Evolutionary conservation across 345 rosid species (phyloP).

Genomic region (Lepidium didymum): DNA sequence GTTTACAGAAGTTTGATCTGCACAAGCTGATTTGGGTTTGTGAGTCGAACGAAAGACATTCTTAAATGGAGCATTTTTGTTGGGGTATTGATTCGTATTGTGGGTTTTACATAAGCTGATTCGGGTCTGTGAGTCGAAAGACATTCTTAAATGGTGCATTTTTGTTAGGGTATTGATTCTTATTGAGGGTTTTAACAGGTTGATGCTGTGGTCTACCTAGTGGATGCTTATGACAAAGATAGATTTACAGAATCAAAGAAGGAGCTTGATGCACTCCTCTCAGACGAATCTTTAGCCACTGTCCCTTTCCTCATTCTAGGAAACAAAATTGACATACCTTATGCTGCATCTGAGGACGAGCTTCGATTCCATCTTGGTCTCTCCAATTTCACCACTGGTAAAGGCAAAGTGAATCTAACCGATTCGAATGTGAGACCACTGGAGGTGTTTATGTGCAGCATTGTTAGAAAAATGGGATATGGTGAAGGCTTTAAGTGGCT

Average conservation of each 20-base stretch:
- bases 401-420: constrained; percentile 51
- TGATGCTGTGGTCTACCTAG: constrained; percentile 66
- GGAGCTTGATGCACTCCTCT: constrained; percentile 68
- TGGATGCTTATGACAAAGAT: constrained; percentile 72
- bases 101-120: not conserved
- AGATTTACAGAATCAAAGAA: constrained; percentile 61
- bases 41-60: not conserved
- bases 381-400: constrained; percentile 69
- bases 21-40: not conserved
- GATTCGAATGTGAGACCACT: constrained; percentile 52
- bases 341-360: constrained; percentile 81
- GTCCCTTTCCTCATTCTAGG: constrained; percentile 65
- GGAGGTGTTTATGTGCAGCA: constrained; percentile 84
- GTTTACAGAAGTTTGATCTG: not conserved
- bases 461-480: constrained; percentile 72
- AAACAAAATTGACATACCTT: constrained; percentile 67
- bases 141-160: not conserved
- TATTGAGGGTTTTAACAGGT: constrained; percentile 32
- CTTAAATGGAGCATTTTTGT: not conserved
- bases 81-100: not conserved
- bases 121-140: not conserved
- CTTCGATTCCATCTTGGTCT: constrained; percentile 54
- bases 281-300: constrained; percentile 45
- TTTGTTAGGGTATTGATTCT: constrained; percentile 4
- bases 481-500: constrained; percentile 75